Evolutionary conservation across 331 rosid genomes (phyloP).

Genomic region (Quercus phellos): DNA sequence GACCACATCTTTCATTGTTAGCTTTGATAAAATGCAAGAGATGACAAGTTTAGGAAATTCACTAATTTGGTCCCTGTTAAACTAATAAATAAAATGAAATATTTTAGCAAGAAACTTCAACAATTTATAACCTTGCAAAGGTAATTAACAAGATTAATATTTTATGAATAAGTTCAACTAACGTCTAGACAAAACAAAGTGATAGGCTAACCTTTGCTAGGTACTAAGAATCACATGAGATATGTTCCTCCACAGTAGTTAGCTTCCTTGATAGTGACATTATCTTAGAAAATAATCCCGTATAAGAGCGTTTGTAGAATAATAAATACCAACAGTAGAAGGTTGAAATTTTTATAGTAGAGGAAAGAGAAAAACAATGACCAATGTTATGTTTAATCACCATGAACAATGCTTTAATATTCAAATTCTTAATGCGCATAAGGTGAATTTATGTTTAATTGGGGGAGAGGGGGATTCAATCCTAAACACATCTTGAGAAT

Average conservation of each 20-base stretch:
- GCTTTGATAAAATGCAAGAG: not conserved
- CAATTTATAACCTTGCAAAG: too few relatives aligned
- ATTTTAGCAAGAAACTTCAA: too few relatives aligned
- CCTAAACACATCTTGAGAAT: not conserved
- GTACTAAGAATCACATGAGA: constrained; percentile 58
- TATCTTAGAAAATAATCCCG: constrained; percentile 33
- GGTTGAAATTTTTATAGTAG: not conserved
- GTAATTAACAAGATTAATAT: not conserved
- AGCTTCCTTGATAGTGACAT: constrained; percentile 66
- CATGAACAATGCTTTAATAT: not conserved
- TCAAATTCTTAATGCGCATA: not conserved
- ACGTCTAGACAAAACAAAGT: not conserved
- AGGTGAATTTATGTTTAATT: not conserved
- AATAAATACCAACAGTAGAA: not conserved
- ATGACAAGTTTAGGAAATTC: not conserved
- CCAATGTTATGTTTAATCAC: not conserved
- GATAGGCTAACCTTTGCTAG: constrained; percentile 50
- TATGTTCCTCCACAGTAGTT: constrained; percentile 52
- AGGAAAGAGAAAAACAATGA: not conserved
- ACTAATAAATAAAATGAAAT: too few relatives aligned
- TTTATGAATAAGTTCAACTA: not conserved
- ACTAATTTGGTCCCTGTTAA: not conserved
- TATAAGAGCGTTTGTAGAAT: not conserved
- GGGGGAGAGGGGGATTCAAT: too few relatives aligned
- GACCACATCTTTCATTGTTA: not conserved